Base-by-base conservation (phyloP, 2,329 filamentous ascomycete genomes). In the Thielaviopsis populi region DNA sequence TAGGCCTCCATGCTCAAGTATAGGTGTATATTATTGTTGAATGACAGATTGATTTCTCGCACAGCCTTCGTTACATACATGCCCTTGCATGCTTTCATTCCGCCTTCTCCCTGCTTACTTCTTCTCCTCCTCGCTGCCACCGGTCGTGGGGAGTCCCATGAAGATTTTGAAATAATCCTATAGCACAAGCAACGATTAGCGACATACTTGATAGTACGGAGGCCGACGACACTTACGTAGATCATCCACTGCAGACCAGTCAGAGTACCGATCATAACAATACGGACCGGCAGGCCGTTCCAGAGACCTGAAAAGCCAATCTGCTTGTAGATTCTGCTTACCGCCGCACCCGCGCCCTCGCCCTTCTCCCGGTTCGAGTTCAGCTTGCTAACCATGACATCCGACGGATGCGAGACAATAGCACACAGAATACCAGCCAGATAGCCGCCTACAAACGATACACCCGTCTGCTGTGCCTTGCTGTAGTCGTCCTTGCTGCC, bases 191-290 rank as follows among this genome's bases (percentile, higher is more conserved):
- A 40, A 19, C 19, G 0, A 66, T 72, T 61, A 71, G 69, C 24
- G 11, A 24, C 63, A 59, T 22, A 22, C 10, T 62, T 22, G 42
- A 63, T 8, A 33, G 43, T 2, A 40, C 63, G 15, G 46, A 22
- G 10, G n/a, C 22, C 27, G 27, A 56, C 17, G 46, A 61, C n/a
- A 75, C 80, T 78, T 70, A 82, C 87, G 76, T 91, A 94, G 73
- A 91, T 94, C 86, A 95, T 89, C 90, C 90, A 96, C 77, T 96
- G 91, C 67, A 95, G 77, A 66, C 88, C 89, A 22, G 89, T 95
- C 71, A 87, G 73, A 33, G 84, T 87, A 69, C 87, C 88, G 68
- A 95, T 89, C 91, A 96, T 96, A 71, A 95, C 84, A 71, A 96
- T 96, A 65, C 81, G 73, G 60, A 95, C 87, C 0, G 88, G 86